Conservation (phyloP, 805 yeast species). For the Wickerhamiella musiphila region DNA sequence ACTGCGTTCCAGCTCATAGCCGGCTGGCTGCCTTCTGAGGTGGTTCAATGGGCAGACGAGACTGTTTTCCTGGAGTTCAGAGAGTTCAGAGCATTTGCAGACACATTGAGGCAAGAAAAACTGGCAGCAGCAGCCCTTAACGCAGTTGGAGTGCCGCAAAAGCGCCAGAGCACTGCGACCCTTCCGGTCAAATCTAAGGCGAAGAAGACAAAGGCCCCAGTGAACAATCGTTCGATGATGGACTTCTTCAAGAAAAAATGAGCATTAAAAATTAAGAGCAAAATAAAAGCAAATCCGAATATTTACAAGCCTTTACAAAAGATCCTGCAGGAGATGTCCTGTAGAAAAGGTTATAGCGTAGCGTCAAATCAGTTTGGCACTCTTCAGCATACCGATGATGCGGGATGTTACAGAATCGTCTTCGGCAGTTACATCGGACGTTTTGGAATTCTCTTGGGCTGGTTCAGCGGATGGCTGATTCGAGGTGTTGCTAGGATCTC, state of each 20-base stretch:
- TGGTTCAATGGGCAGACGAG: conserved; percentile 9
- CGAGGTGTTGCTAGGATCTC: too few relatives aligned
- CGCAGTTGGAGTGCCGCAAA: conserved; percentile 7
- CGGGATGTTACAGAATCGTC: too few relatives aligned
- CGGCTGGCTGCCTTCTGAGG: conserved; percentile 12
- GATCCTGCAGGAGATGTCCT: too few relatives aligned
- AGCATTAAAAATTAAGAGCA: conserved; percentile 21
- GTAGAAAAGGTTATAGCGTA: too few relatives aligned
- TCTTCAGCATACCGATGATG: too few relatives aligned
- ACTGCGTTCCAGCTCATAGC: conserved; percentile 14
- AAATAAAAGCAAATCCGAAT: not conserved
- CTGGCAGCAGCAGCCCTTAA: conserved; percentile 10
- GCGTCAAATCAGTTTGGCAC: too few relatives aligned
- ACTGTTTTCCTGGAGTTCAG: conserved; percentile 15
- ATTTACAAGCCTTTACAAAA: too few relatives aligned
- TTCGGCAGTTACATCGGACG: too few relatives aligned
- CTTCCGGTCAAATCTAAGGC: too few relatives aligned
- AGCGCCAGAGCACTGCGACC: too few relatives aligned
- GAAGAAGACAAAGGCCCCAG: conserved; percentile 11
- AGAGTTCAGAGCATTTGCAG: conserved; percentile 11
- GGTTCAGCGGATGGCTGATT: too few relatives aligned
- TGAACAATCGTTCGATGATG: conserved; percentile 17
- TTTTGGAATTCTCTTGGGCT: too few relatives aligned
- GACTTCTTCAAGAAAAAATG: conserved; percentile 29
- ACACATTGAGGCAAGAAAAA: conserved; percentile 9